Base-by-base conservation (phyloP, 2,329 filamentous ascomycete genomes). In the Sclerotinia glacialis region DNA sequence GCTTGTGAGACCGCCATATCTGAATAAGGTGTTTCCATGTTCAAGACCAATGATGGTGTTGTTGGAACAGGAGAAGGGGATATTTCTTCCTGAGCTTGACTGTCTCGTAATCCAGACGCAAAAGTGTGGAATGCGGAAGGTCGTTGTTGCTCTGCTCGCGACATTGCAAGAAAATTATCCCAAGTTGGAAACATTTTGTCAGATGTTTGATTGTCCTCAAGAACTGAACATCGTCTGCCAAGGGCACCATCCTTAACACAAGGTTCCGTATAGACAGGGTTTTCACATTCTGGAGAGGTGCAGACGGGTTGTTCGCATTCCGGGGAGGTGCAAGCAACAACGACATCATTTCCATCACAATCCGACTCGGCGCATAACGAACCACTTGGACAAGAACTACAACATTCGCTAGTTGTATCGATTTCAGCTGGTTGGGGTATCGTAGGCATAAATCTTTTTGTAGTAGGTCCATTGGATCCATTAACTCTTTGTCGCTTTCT, bases 351-450 rank as follows among this genome's bases (percentile, higher is more conserved):
- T 47, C 53, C 40, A 46, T 63, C 60, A 64, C 73, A 75, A 34
- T 73, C 69, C 11, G 73, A 69, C 23, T 71, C 68, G 18, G 67
- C 68, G 52, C 73, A 75, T 21, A 67, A 50, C 28, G 64, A 47
- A 11, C 73, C 71, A 34, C 69, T 71, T 50, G 71, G 67, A 58
- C 74, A 75, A 60, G 70, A 73, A 61, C 74, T 75, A 55, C 74
- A 75, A 62, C 74, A 75, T 64, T 71, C 69, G 61, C 72, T 74
- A 1, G 52, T 34, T 18, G 52, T 44, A 8, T 58, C 62, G 14
- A 12, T 18, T 31, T 49, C 42, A 58, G n/a, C 9, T 58, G 9
- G 26, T 46, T 53, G 18, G 18, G 28, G 5, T n/a, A 40, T 50
- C 50, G 31, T 28, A n/a, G 42, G n/a, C 40, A n/a, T 14, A 5